A percentile compares a stretch with the other conserved stretches of the same genome.
These are phyloP conservation scores for Macadamia integrifolia DNA, from an alignment of 164 flowering plant species.

Conservation along the genomic window DNA sequence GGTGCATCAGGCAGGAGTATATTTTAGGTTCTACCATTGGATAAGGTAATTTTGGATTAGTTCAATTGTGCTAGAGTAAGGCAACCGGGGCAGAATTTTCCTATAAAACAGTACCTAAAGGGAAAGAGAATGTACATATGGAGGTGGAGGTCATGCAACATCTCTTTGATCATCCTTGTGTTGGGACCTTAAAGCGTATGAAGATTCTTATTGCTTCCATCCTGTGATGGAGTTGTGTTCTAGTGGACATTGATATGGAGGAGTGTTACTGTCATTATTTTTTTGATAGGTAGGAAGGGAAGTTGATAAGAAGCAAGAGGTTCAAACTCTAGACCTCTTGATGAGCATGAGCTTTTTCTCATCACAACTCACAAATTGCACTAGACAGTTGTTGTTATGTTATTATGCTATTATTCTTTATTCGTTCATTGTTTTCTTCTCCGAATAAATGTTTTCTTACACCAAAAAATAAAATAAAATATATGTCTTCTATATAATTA, in stretches of 20 bases:
- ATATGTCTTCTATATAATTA: no score
- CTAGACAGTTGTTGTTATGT: no score
- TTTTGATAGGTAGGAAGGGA: no score
- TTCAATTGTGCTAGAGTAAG: constrained; percentile 46
- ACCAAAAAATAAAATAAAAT: no score
- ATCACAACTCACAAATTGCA: no score
- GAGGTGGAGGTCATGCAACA: constrained; percentile 5
- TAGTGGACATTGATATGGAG: not conserved
- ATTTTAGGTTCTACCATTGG: constrained; percentile 37
- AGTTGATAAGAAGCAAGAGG: no score
- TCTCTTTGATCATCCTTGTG: not conserved
- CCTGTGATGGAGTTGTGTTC: not conserved
- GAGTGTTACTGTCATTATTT: no score
- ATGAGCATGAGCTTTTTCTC: no score
- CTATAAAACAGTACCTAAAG: constrained; percentile 15
- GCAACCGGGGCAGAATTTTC: constrained; percentile 49
- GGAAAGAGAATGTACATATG: not conserved
- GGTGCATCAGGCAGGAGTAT: constrained; percentile 44
- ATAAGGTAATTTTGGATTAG: constrained; percentile 66
- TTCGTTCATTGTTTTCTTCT: no score
- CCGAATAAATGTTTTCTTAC: no score
- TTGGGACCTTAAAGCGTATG: not conserved
- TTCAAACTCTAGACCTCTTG: no score
- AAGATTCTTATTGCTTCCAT: not conserved
- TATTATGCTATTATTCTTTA: no score